Evolutionary conservation across 2,329 filamentous ascomycete species (phyloP).

Genomic region (Diplodia scrobiculata): DNA sequence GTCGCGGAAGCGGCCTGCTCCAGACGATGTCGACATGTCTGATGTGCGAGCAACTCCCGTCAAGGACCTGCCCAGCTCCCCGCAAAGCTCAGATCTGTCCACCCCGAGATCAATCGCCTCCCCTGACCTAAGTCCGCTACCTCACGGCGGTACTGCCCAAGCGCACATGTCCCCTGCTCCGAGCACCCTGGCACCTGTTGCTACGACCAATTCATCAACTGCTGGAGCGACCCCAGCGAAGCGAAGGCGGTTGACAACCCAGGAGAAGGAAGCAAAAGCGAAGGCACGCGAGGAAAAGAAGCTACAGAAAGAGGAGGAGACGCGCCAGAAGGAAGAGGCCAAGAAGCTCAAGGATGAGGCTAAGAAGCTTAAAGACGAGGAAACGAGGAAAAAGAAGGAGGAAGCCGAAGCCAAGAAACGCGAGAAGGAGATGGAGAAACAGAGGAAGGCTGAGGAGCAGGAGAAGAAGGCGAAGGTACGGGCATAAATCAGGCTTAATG

Average conservation of each 20-base stretch:
- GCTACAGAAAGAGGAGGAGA: conserved; percentile 41
- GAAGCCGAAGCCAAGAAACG: conserved; percentile 49
- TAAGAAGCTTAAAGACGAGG: conserved; percentile 37
- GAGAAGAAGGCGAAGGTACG: conserved; percentile 47
- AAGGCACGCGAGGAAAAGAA: conserved; percentile 45
- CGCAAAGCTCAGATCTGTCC: conserved; percentile 40
- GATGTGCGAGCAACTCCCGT: conserved; percentile 35
- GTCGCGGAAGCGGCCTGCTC: conserved; percentile 41
- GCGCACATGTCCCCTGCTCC: conserved; percentile 31
- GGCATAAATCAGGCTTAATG: conserved; percentile 28
- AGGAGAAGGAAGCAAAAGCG: conserved; percentile 48
- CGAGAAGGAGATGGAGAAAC: conserved; percentile 50
- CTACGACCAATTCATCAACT: neutral
- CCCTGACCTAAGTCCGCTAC: conserved; percentile 33
- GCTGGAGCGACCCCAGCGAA: conserved; percentile 42
- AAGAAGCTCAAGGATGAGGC: conserved; percentile 37
- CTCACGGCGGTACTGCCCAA: conserved; percentile 4
- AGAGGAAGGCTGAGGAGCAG: conserved; percentile 34
- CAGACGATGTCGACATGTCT: conserved; percentile 36
- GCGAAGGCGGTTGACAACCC: conserved; percentile 46
- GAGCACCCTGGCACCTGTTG: conserved; percentile 31
- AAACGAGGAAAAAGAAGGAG: conserved; percentile 38
- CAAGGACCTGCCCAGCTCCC: conserved; percentile 32
- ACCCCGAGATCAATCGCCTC: conserved; percentile 39
- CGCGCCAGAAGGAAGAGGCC: conserved; percentile 34